phyloP scores from a whole-genome alignment of 371 early-diverging fungal species.

The Mortierella sp. region DNA sequence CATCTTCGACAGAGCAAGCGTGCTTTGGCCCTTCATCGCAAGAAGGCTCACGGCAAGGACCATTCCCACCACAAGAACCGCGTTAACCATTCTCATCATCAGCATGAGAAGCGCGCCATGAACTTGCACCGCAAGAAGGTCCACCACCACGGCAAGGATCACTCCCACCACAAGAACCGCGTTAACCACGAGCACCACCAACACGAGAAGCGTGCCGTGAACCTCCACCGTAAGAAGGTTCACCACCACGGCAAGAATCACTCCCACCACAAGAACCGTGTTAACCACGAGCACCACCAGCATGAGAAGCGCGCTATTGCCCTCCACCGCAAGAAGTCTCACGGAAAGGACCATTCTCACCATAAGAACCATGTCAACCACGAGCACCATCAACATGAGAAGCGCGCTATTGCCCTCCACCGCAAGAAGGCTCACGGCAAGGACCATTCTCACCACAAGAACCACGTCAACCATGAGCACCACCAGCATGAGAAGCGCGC shows the following conservation, averaged over 20 bases:
- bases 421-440: not conserved
- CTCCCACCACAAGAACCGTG: conserved; percentile 18
- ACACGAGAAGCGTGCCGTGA: conserved; percentile 2
- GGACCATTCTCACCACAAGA: conserved; percentile 16
- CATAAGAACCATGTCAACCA: conserved; percentile 13
- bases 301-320: conserved; percentile 1
- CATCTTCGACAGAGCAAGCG: conserved; percentile 31
- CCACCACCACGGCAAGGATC: not conserved
- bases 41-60: conserved; percentile 21
- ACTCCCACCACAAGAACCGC: conserved; percentile 17
- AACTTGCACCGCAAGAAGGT: conserved; percentile 9
- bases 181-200: conserved; percentile 14
- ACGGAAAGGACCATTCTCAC: conserved; percentile 10
- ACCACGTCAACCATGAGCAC: conserved; percentile 6
- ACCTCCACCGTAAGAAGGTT: not conserved
- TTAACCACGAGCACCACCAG: conserved; percentile 12
- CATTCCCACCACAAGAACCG: conserved; percentile 19
- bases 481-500: conserved; percentile 13
- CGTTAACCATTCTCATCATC: not conserved
- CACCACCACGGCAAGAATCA: not conserved
- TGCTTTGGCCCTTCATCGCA: conserved; percentile 20
- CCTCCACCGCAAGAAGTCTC: not conserved
- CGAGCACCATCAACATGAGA: conserved; percentile 7
- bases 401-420: conserved; percentile 6
- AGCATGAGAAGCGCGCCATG: conserved; percentile 1